Conservation (phyloP, 2,329 filamentous ascomycete genomes). For the Aspergillus brunneoviolaceus region DNA sequence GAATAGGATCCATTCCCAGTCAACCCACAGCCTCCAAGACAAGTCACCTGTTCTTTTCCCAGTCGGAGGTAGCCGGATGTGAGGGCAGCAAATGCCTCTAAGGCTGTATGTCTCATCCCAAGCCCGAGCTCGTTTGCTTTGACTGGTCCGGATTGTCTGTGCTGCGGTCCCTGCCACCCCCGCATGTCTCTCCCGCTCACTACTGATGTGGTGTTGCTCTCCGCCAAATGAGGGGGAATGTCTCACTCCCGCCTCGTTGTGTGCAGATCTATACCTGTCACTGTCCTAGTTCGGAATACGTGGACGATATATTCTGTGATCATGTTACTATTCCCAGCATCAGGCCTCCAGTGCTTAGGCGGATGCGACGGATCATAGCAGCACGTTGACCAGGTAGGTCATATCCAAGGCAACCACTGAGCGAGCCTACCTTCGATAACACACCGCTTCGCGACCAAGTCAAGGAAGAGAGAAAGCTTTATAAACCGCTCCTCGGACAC, state of each 20-base stretch:
- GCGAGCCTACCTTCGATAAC: not conserved
- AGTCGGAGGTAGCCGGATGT: slow-evolving; percentile 4
- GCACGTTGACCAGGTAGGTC: not conserved
- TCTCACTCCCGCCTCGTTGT: slow-evolving; percentile 3
- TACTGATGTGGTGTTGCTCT: slow-evolving; percentile 1
- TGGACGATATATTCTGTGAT: not conserved
- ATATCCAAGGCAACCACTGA: not conserved
- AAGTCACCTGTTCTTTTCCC: not conserved
- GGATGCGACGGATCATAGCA: not conserved
- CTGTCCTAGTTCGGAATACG: not conserved
- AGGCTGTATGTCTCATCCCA: slow-evolving; percentile 8
- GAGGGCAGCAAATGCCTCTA: slow-evolving; percentile 1
- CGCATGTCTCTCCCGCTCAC: slow-evolving; percentile 8
- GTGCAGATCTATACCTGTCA: slow-evolving; percentile 7
- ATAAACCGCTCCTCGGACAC: not conserved
- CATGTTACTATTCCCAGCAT: slow-evolving; percentile 5
- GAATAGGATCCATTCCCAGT: not conserved
- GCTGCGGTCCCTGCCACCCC: slow-evolving; percentile 2
- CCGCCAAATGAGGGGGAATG: not conserved
- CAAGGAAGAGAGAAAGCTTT: not conserved
- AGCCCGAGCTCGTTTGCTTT: not conserved
- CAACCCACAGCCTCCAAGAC: not conserved
- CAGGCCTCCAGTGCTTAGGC: slow-evolving; percentile 1
- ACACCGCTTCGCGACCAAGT: not conserved
- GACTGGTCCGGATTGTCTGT: not conserved